A percentile compares a stretch with the other conserved stretches of the same genome.
Evolutionary conservation across 768 basidiomycete species (phyloP).

Genomic region (Suillus weaverae): DNA sequence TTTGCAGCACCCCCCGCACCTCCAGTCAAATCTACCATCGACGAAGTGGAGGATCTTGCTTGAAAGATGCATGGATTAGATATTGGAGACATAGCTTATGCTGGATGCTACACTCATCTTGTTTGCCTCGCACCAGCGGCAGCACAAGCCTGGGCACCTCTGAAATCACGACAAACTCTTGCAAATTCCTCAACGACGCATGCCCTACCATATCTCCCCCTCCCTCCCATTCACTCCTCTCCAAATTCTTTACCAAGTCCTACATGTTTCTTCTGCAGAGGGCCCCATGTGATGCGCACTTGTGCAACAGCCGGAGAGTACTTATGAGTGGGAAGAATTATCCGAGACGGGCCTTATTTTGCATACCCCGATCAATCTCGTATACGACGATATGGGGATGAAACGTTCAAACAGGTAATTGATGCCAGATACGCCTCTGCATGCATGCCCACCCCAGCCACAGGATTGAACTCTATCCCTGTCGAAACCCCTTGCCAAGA

Average conservation of each 20-base stretch:
- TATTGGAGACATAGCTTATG: background rate
- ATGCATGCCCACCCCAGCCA: rapidly evolving
- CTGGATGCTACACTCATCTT: background rate
- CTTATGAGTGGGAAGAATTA: background rate
- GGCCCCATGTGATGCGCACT: background rate
- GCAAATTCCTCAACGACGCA: too few relatives aligned
- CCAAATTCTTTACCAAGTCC: too few relatives aligned
- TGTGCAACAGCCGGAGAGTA: background rate
- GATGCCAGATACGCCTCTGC: background rate
- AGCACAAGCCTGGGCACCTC: too few relatives aligned
- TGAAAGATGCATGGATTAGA: background rate
- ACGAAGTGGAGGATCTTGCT: background rate
- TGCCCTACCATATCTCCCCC: background rate
- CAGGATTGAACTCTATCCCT: background rate
- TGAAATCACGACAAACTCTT: too few relatives aligned
- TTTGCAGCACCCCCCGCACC: too few relatives aligned
- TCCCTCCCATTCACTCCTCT: too few relatives aligned
- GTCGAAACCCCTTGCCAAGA: rapidly evolving
- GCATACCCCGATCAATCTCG: background rate
- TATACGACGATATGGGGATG: background rate
- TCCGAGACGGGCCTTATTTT: background rate
- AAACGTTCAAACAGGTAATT: background rate
- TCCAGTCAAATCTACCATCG: background rate
- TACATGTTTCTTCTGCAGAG: background rate
- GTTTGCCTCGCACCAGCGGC: background rate